phyloP scores from a whole-genome alignment of 495 filamentous ascomycete species.

The Massariosphaeria phaeospora region DNA sequence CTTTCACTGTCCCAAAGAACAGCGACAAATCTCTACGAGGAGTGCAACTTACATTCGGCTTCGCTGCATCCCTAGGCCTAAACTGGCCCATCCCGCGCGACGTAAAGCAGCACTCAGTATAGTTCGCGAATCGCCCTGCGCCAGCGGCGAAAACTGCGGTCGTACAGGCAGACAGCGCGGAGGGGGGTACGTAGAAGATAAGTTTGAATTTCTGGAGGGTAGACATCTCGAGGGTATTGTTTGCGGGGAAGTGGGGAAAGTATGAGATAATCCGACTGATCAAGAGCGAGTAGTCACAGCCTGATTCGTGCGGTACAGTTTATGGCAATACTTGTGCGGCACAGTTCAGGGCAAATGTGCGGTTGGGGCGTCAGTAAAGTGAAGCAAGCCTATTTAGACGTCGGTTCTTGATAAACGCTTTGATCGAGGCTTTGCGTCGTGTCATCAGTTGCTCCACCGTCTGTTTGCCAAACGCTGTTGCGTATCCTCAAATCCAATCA shows the following conservation, averaged over 20 bases:
- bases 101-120: constrained; percentile 58
- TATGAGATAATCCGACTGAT: too few species aligned
- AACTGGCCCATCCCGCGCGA: constrained; percentile 57
- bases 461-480: too few species aligned
- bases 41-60: constrained; percentile 43
- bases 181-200: constrained; percentile 53
- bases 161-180: constrained; percentile 51
- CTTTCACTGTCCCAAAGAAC: background rate
- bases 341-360: too few species aligned
- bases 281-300: too few species aligned
- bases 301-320: too few species aligned
- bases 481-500: too few species aligned
- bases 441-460: too few species aligned
- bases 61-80: constrained; percentile 51
- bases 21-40: background rate
- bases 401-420: too few species aligned
- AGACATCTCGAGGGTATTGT: constrained; percentile 1
- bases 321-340: too few species aligned
- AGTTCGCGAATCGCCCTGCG: constrained; percentile 58
- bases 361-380: too few species aligned
- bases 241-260: background rate
- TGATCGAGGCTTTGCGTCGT: too few species aligned
- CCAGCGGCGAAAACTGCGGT: constrained; percentile 59
- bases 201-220: constrained; percentile 48
- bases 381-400: too few species aligned